Percentiles rank a stretch among this genome's conserved stretches.
Conservation (phyloP, 2,329 filamentous ascomycete genomes). For the Trichoderma sp. region DNA sequence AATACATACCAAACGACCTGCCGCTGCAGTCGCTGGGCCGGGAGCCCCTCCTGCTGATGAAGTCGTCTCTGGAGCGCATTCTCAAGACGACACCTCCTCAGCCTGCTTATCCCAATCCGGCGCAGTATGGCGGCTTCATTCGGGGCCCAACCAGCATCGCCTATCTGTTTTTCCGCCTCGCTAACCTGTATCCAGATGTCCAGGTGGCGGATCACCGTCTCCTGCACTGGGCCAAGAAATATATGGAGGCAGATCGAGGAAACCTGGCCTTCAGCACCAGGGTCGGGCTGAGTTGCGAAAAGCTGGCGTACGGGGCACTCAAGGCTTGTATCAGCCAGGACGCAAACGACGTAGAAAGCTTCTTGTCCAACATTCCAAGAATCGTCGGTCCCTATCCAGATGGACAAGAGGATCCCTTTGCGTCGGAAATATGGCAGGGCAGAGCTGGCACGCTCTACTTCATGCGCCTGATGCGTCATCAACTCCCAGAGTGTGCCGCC, state of each 20-base stretch:
- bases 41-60: slow-evolving; percentile 38
- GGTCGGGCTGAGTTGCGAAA: slow-evolving; percentile 56
- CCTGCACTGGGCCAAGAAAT: slow-evolving; percentile 51
- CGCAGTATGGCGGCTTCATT: slow-evolving; percentile 52
- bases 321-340: slow-evolving; percentile 48
- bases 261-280: slow-evolving; percentile 44
- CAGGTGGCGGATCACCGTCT: slow-evolving; percentile 47
- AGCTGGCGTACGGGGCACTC: slow-evolving; percentile 51
- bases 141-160: slow-evolving; percentile 58
- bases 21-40: slow-evolving; percentile 37
- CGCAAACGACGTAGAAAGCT: slow-evolving; percentile 41
- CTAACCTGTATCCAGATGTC: slow-evolving; percentile 47
- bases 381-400: slow-evolving; percentile 38
- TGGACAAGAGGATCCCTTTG: slow-evolving; percentile 43
- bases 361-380: slow-evolving; percentile 46
- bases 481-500: slow-evolving; percentile 53
- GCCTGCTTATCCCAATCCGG: slow-evolving; percentile 38
- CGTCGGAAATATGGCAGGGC: slow-evolving; percentile 67
- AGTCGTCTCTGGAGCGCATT: slow-evolving; percentile 43
- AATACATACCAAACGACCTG: slow-evolving; percentile 43
- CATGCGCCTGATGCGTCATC: slow-evolving; percentile 62
- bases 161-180: slow-evolving; percentile 57
- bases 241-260: slow-evolving; percentile 47
- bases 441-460: slow-evolving; percentile 69
- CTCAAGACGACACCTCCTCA: slow-evolving; percentile 44